Conservation (phyloP, 345 rosid genomes). For the Populus deltoides region DNA sequence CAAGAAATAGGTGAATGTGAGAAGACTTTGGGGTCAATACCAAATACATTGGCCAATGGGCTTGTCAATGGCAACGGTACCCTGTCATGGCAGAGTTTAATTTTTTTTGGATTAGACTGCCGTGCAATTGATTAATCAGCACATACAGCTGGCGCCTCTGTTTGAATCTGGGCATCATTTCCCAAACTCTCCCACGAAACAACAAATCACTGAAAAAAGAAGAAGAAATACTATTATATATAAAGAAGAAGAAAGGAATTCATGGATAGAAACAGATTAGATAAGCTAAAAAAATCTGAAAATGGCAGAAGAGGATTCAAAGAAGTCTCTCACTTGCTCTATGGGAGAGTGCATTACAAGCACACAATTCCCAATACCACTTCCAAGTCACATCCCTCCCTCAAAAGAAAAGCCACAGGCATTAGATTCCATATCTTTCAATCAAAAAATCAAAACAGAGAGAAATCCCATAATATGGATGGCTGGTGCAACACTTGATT, state of each 20-base stretch:
- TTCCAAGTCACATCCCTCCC: not conserved
- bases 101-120: slow-evolving; percentile 10
- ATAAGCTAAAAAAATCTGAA: not conserved
- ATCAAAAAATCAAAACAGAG: slow-evolving; percentile 3
- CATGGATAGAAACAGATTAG: not conserved
- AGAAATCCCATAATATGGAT: too few relatives aligned
- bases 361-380: not conserved
- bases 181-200: slow-evolving; percentile 14
- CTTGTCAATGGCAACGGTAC: too few relatives aligned
- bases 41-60: too few relatives aligned
- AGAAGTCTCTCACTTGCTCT: too few relatives aligned
- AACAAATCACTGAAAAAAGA: slow-evolving; percentile 2
- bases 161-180: slow-evolving; percentile 17
- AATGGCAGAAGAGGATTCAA: not conserved
- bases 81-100: too few relatives aligned
- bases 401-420: not conserved
- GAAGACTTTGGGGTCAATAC: too few relatives aligned
- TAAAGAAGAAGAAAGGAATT: too few relatives aligned
- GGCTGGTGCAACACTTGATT: too few relatives aligned
- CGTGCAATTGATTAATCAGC: slow-evolving; percentile 7
- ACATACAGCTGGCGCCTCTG: slow-evolving; percentile 21
- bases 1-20: too few relatives aligned
- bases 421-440: not conserved
- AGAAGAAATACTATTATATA: too few relatives aligned
- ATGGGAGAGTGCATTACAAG: not conserved